Conservation (phyloP, 2,329 filamentous ascomycete species). For the Aplosporella prunicola region DNA sequence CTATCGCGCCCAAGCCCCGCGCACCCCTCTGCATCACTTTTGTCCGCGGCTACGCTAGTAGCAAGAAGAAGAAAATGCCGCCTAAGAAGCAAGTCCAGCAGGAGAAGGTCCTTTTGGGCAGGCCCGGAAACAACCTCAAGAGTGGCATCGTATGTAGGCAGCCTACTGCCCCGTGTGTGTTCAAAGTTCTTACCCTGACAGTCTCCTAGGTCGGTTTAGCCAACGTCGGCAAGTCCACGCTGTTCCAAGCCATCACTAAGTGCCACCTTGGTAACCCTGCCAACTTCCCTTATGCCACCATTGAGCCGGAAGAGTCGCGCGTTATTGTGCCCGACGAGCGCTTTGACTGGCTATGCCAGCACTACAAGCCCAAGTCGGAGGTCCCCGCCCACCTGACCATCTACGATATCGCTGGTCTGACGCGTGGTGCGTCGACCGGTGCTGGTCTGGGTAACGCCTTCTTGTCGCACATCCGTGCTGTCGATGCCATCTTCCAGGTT, state of each 20-base stretch:
- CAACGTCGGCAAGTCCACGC: constrained; percentile 98
- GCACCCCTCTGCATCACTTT: constrained; percentile 29
- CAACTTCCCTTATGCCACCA: constrained; percentile 98
- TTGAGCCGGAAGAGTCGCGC: constrained; percentile 95
- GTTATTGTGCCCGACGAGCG: constrained; percentile 94
- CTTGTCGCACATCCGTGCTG: constrained; percentile 95
- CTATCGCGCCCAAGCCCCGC: constrained; percentile 36
- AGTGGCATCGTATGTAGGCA: constrained; percentile 88
- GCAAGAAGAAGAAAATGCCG: constrained; percentile 67
- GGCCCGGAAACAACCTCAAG: constrained; percentile 96
- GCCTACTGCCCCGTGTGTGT: constrained; percentile 20
- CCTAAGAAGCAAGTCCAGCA: constrained; percentile 88
- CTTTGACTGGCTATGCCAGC: constrained; percentile 89
- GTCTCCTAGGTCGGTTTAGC: constrained; percentile 78
- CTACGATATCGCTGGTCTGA: constrained; percentile 97
- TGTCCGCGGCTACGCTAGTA: constrained; percentile 45
- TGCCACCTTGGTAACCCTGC: constrained; percentile 94
- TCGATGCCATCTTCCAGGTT: constrained; percentile 96
- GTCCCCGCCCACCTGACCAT: constrained; percentile 98
- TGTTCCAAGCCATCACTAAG: constrained; percentile 99
- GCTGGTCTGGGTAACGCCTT: constrained; percentile 96
- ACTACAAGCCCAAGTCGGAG: constrained; percentile 94
- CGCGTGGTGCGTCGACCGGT: constrained; percentile 90
- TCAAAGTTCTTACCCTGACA: constrained; percentile 34
- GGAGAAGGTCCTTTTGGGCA: constrained; percentile 92